These are phyloP conservation scores for Panaeolus papilionaceus DNA, from an alignment of 768 basidiomycete genomes.

Conservation along the genomic window DNA sequence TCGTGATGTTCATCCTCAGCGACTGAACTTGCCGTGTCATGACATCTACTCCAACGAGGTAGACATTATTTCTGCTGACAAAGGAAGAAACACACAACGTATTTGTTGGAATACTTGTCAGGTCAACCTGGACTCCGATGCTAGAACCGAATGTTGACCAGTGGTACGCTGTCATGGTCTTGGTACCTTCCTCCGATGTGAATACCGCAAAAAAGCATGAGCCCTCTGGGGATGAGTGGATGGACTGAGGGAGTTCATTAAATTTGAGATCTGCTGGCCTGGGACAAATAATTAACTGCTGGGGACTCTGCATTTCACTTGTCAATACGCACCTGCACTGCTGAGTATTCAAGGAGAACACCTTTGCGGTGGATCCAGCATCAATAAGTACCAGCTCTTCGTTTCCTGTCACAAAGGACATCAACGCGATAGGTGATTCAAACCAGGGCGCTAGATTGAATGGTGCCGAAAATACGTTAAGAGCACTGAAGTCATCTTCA, in stretches of 20 bases:
- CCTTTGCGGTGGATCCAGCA: conserved; percentile 16
- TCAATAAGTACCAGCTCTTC: conserved; percentile 20
- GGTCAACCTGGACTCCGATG: conserved; percentile 46
- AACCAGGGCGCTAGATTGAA: conserved; percentile 52
- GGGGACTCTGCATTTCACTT: no score
- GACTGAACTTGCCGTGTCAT: conserved; percentile 42
- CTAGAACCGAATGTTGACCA: conserved; percentile 63
- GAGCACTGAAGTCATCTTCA: conserved; percentile 48
- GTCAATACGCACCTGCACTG: conserved; percentile 18
- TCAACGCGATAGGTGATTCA: conserved; percentile 25
- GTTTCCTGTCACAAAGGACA: conserved; percentile 18
- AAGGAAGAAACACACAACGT: conserved; percentile 51
- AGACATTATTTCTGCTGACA: conserved; percentile 44
- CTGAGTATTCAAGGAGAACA: conserved; percentile 19
- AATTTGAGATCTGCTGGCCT: conserved; percentile 19
- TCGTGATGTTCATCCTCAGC: conserved; percentile 56
- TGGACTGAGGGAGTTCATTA: conserved; percentile 13
- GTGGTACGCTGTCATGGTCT: conserved; percentile 48
- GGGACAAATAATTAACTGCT: not conserved
- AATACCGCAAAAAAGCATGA: conserved; percentile 18
- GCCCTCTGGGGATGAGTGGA: conserved; percentile 21
- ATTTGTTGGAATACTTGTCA: conserved; percentile 24
- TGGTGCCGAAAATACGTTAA: conserved; percentile 48
- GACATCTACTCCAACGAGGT: conserved; percentile 49
- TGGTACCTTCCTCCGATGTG: conserved; percentile 11